Percentiles rank a stretch among this genome's conserved stretches.
Conservation (phyloP, 177 flowering plant genomes). For the Vitis hybrid region DNA sequence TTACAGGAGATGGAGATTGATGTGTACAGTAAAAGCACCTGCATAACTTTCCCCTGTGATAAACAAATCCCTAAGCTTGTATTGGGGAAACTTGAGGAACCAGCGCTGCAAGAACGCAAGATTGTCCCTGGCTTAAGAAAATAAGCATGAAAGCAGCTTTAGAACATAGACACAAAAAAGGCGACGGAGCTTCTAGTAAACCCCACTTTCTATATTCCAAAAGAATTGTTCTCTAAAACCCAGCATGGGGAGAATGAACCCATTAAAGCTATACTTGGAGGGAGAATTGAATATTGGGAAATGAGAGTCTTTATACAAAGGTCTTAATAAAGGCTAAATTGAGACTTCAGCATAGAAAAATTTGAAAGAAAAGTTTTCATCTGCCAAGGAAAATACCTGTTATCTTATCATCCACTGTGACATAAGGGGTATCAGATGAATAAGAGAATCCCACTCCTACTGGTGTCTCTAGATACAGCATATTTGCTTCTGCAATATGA, state of each 20-base stretch:
- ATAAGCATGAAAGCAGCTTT: no score
- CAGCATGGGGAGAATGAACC: slow-evolving; percentile 9
- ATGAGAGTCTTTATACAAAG: background rate
- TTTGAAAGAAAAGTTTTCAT: background rate
- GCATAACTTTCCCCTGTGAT: slow-evolving; percentile 99
- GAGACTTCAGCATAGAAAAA: background rate
- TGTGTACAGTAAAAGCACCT: slow-evolving; percentile 41
- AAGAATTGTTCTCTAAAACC: slow-evolving; percentile 5
- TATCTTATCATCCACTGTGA: slow-evolving; percentile 57
- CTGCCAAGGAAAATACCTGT: slow-evolving; percentile 50
- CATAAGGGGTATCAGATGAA: slow-evolving; percentile 53
- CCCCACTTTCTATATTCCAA: no score
- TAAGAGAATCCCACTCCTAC: slow-evolving; percentile 90
- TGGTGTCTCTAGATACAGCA: slow-evolving; percentile 82
- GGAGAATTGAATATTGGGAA: slow-evolving; percentile 2
- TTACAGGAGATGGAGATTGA: background rate
- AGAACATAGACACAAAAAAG: slow-evolving; percentile 11
- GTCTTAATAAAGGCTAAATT: background rate
- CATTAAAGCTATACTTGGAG: background rate
- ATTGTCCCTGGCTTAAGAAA: slow-evolving; percentile 74
- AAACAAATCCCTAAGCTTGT: slow-evolving; percentile 61
- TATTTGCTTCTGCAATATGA: slow-evolving; percentile 66
- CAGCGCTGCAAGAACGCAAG: slow-evolving; percentile 76
- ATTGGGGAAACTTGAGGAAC: slow-evolving; percentile 87
- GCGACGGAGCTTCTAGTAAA: slow-evolving; percentile 4